These are phyloP conservation scores for Macrolepiota albuminosa DNA, from an alignment of 768 basidiomycete species.

Conservation along the genomic window DNA sequence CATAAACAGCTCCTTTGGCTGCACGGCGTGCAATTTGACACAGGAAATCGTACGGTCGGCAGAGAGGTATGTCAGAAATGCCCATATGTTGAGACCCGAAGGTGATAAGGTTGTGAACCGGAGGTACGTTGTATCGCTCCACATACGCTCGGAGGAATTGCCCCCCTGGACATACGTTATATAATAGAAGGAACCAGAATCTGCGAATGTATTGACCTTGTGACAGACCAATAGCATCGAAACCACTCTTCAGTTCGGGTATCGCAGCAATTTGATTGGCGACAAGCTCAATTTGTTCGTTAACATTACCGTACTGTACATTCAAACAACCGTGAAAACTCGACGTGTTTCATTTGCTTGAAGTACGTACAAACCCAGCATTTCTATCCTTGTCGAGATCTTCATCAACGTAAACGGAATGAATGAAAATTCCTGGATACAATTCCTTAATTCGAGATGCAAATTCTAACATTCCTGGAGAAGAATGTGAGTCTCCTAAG, in stretches of 20 bases:
- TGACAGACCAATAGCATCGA: constrained; percentile 86
- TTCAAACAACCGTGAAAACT: background rate
- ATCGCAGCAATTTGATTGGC: constrained; percentile 60
- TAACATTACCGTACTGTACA: constrained; percentile 70
- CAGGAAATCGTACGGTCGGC: constrained; percentile 58
- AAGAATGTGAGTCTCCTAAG: constrained; percentile 68
- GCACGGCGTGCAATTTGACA: constrained; percentile 66
- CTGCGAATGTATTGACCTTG: constrained; percentile 46
- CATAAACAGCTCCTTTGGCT: constrained; percentile 62
- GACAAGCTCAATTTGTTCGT: constrained; percentile 63
- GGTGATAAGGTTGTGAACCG: constrained; percentile 76
- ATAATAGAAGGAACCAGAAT: background rate
- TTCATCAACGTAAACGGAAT: constrained; percentile 65
- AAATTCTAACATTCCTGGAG: constrained; percentile 70
- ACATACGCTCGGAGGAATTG: constrained; percentile 87
- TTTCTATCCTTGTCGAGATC: constrained; percentile 58
- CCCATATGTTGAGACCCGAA: constrained; percentile 91
- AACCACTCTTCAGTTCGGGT: constrained; percentile 62
- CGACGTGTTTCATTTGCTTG: background rate
- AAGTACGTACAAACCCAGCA: constrained; percentile 64
- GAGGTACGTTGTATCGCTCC: constrained; percentile 69
- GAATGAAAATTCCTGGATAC: constrained; percentile 73
- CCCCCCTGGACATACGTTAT: constrained; percentile 44
- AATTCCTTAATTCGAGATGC: constrained; percentile 50
- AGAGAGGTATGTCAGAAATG: constrained; percentile 68